These are phyloP conservation scores for Mycena sanguinolenta DNA, from an alignment of 768 basidiomycete genomes.

Conservation along the genomic window DNA sequence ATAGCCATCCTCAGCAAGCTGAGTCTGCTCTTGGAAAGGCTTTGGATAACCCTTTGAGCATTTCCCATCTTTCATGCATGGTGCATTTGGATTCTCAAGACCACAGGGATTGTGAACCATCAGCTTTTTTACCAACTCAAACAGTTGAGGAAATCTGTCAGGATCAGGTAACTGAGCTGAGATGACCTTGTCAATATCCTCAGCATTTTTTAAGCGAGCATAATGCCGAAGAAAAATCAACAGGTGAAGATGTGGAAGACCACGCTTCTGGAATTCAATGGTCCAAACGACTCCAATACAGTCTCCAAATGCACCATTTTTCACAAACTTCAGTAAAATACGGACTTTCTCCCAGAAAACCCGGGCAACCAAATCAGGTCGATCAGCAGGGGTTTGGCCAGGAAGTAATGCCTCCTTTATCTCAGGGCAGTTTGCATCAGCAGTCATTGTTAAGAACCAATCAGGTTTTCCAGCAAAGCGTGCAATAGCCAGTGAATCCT, in stretches of 20 bases:
- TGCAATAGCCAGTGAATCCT: conserved; percentile 20
- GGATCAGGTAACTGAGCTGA: conserved; percentile 53
- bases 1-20: conserved; percentile 51
- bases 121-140: conserved; percentile 40
- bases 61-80: conserved; percentile 53
- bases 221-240: conserved; percentile 48
- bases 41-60: conserved; percentile 58
- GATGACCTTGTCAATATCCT: conserved; percentile 50
- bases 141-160: conserved; percentile 39
- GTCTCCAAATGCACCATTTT: conserved; percentile 8
- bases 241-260: conserved; percentile 60
- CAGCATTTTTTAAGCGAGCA: conserved; percentile 28
- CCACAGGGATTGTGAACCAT: conserved; percentile 62
- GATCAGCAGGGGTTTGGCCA: conserved; percentile 11
- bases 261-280: conserved; percentile 62
- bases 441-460: conserved; percentile 23
- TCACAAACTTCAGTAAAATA: not conserved
- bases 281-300: conserved; percentile 47
- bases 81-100: conserved; percentile 32
- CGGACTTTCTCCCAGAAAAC: conserved; percentile 33
- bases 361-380: conserved; percentile 46
- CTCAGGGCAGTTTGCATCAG: conserved; percentile 56
- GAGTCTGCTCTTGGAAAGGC: conserved; percentile 45
- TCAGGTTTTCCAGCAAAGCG: conserved; percentile 7
- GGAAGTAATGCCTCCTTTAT: conserved; percentile 45